Base-by-base conservation (phyloP, 2,329 filamentous ascomycete species). In the Incumbomyces delicatus region DNA sequence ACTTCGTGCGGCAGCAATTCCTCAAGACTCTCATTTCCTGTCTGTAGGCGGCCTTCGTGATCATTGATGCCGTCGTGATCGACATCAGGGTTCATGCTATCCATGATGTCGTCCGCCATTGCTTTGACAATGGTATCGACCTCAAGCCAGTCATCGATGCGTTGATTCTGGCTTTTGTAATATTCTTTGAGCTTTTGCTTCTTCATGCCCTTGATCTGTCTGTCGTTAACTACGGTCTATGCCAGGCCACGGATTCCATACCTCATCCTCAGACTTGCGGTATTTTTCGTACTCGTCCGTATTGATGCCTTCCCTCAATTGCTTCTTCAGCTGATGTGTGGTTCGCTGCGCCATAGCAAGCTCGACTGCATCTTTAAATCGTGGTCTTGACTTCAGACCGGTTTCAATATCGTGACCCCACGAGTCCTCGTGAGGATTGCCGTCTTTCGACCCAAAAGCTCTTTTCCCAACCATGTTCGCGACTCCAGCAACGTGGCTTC, bases 81-180 rank as follows among this genome's bases (percentile, higher is more conserved):
- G 1, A 71, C 64, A 45, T 80, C 77, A 1, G 76, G 76, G 50
- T 76, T 68, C 69, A 80, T 77, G 35, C 69, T 74, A 48, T 80
- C 77, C n/a, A 80, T 64, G 6, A 80, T 71, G 54, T 79, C 74
- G 55, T 78, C 75, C 10, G 76, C 72, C 33, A 79, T 66, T 18
- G 70, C 68, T 51, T 69, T 69, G 36, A 80, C 76, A 6, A 78
- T 65, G 31, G 73, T 70, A 58, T 79, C 76, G 30, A 79, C 74
- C 58, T 79, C 74, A 10, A 76, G 60, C 76, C 75, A 78, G 52
- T 77, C 75, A 50, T 78, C 73, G 10, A 79, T 57, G 1, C 69
- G 61, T 8, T 67, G 62, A 51, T 80, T 80, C 54, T 78, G 75
- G 12, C 64, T 63, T 51, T 74, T 65, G 60, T 79, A 80, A 55